Conservation (phyloP, 768 basidiomycete species). For the Dentipellis sp. region DNA sequence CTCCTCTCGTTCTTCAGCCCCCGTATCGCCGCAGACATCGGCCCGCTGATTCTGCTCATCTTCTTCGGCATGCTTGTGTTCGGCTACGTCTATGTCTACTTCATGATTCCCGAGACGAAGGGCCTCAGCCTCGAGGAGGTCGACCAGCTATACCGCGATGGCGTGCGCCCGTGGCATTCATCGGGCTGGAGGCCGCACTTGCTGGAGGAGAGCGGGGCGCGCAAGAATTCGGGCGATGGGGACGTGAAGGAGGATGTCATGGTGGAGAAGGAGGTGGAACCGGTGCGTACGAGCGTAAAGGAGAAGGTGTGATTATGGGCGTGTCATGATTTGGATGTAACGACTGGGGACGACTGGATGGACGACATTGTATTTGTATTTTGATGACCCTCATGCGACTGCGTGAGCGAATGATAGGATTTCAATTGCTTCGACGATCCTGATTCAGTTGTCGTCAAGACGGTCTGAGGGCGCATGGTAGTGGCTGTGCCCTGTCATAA, state of each 20-base stretch:
- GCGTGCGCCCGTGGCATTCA: conserved; percentile 59
- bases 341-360: too few relatives aligned
- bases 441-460: too few relatives aligned
- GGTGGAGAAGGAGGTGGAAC: not conserved
- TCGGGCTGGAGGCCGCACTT: conserved; percentile 30
- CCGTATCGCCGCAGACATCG: conserved; percentile 52
- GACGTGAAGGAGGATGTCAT: not conserved
- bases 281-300: too few relatives aligned
- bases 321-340: too few relatives aligned
- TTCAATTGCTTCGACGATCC: too few relatives aligned
- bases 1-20: conserved; percentile 66
- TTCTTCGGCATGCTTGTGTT: conserved; percentile 69
- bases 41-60: conserved; percentile 66
- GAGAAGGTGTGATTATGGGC: too few relatives aligned
- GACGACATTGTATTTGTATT: too few relatives aligned
- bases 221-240: not conserved
- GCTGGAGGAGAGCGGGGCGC: not conserved
- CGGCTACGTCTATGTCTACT: conserved; percentile 63
- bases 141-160: conserved; percentile 66
- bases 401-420: too few relatives aligned
- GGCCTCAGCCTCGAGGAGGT: conserved; percentile 72
- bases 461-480: too few relatives aligned
- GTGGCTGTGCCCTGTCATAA: too few relatives aligned
- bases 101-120: conserved; percentile 76
- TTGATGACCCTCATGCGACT: too few relatives aligned